These are phyloP conservation scores for Laguncularia racemosa DNA, from an alignment of 345 rosid genomes.

Conservation along the genomic window DNA sequence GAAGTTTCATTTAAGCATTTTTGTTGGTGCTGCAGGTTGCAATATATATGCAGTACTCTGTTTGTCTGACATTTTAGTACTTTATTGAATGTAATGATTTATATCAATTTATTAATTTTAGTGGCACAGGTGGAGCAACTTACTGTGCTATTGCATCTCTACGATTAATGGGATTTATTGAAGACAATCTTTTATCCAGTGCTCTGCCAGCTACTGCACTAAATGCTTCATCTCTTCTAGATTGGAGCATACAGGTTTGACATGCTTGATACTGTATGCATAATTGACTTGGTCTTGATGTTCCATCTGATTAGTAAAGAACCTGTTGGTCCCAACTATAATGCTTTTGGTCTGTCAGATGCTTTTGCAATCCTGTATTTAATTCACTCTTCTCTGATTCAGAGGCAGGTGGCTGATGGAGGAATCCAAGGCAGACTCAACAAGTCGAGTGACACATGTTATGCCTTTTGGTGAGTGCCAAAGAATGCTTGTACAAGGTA, in stretches of 20 bases:
- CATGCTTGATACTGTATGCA: conserved; percentile 5
- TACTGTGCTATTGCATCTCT: conserved; percentile 94
- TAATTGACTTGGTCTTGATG: no score
- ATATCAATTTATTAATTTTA: conserved; percentile 13
- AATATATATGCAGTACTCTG: background rate
- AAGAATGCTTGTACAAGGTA: conserved; percentile 2
- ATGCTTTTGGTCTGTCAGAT: no score
- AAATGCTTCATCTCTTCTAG: conserved; percentile 44
- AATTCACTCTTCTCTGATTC: conserved; percentile 8
- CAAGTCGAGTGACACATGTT: conserved; percentile 90
- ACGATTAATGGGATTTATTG: conserved; percentile 70
- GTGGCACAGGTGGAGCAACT: conserved; percentile 88
- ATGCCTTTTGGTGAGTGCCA: conserved; percentile 76
- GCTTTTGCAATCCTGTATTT: no score
- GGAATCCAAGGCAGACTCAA: conserved; percentile 93
- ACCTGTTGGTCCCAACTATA: no score
- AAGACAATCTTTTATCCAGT: conserved; percentile 47
- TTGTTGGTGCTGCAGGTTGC: background rate
- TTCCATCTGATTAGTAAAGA: no score
- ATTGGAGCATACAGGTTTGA: conserved; percentile 72
- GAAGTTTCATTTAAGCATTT: no score
- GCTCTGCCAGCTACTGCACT: conserved; percentile 31
- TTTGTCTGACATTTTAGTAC: background rate
- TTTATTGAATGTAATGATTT: conserved; percentile 6
- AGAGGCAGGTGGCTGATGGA: conserved; percentile 86